Conservation (phyloP, 2,329 filamentous ascomycete species). For the Cryphonectria nitschkei region DNA sequence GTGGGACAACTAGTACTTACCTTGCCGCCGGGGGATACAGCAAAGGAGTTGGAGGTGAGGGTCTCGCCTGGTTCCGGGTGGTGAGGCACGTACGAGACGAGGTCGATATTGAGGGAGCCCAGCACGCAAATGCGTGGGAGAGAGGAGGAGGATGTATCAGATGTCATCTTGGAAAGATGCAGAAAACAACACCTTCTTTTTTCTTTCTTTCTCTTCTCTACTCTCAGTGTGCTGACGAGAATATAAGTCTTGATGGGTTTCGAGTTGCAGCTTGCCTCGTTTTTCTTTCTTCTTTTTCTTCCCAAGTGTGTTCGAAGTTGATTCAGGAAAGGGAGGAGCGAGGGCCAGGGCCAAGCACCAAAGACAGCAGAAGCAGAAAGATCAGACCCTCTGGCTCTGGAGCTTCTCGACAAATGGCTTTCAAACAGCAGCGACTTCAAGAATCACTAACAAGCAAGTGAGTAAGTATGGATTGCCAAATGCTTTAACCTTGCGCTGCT, state of each 20-base stretch:
- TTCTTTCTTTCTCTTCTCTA: too few species aligned
- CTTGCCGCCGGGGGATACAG: conserved; percentile 85
- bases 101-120: conserved; percentile 92
- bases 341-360: neutral
- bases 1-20: conserved; percentile 7
- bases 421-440: neutral
- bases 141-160: conserved; percentile 33
- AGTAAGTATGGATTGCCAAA: neutral
- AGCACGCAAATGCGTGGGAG: conserved; percentile 73
- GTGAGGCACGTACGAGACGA: conserved; percentile 84
- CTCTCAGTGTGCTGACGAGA: too few species aligned
- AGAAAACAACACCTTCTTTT: neutral
- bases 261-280: neutral
- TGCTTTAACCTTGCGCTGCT: neutral
- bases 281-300: neutral
- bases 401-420: too few species aligned
- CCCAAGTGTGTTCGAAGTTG: neutral
- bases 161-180: conserved; percentile 8
- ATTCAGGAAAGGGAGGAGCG: neutral
- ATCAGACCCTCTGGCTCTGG: too few species aligned
- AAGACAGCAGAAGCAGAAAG: too few species aligned
- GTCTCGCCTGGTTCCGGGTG: conserved; percentile 87
- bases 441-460: neutral
- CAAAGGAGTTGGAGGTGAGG: conserved; percentile 76
- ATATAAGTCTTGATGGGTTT: neutral